These are phyloP conservation scores for Pluteus cervinus DNA, from an alignment of 768 basidiomycete genomes.

Conservation along the genomic window DNA sequence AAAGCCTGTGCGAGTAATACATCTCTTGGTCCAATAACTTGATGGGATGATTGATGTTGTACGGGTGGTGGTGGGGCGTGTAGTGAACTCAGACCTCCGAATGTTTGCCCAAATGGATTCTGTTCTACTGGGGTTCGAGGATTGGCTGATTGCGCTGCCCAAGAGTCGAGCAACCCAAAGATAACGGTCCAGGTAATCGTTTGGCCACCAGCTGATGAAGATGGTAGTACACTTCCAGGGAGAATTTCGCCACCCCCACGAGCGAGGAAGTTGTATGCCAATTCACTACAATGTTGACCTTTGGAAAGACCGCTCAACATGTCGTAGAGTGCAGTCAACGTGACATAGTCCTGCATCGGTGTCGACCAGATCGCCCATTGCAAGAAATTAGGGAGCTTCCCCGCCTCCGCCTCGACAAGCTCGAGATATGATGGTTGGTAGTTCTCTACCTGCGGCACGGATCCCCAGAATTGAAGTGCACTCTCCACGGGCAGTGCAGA, in stretches of 20 bases:
- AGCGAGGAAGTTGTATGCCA: constrained; percentile 86
- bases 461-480: constrained; percentile 84
- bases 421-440: constrained; percentile 49
- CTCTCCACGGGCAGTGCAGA: constrained; percentile 65
- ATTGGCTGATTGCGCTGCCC: constrained; percentile 51
- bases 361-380: constrained; percentile 19
- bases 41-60: no score
- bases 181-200: constrained; percentile 75
- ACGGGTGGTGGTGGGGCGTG: no score
- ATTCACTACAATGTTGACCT: constrained; percentile 79
- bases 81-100: no score
- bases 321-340: constrained; percentile 79
- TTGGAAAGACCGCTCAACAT: constrained; percentile 84
- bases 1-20: constrained; percentile 77
- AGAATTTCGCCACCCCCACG: constrained; percentile 68
- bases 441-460: constrained; percentile 39
- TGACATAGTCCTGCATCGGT: constrained; percentile 61
- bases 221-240: constrained; percentile 49
- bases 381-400: constrained; percentile 42
- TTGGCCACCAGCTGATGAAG: constrained; percentile 43
- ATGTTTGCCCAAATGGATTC: no score
- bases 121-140: no score
- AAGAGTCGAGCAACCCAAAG: constrained; percentile 70
- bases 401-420: constrained; percentile 51
- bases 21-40: constrained; percentile 60